Evolutionary conservation across 139 green algal species (phyloP), one percentile per base, ranked within the genome.

Genomic region (Closterium sp.): DNA sequence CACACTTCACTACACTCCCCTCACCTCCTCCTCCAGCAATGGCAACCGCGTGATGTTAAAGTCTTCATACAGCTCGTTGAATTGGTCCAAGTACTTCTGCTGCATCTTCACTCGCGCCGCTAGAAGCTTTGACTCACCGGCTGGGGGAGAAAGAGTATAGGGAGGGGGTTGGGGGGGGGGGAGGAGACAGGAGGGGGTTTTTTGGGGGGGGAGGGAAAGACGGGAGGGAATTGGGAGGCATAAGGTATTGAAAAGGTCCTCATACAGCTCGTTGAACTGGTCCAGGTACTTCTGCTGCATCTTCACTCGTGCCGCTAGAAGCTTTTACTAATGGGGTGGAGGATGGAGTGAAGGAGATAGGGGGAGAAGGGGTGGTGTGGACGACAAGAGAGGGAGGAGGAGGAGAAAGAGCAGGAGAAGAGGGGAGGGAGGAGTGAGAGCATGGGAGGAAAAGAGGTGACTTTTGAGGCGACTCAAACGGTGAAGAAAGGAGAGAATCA

Each of bases 21-120:
- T 4, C 4, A 55, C 36, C 36, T 55, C 36, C 36, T 55, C 97
- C 34, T 97, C 96, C 33, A 98, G 94, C 89, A 99, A 93, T 25
- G 98, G 98, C 92, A 98, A 93, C 91, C 91, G 90, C 4, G 89
- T 76, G 34, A 95, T 91, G 90, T 95, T 88, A 69, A 95, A 95
- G 92, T 99, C 98, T 89, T 98, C 98, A 91, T 99, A 99, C 86
- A 99, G 94, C 90, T 99, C 98, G 38, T 98, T 94, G 93, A 97
- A 99, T 32, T 95, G 93, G 33, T 92, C 83, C 34, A 97, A 92
- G 91, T 99, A 99, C 92, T 98, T 98, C 34, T 97, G 94, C 94
- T 99, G 97, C 97, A 99, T 99, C 84, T 95, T 95, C 84, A 98
- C 94, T 10, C 97, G 95, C 25, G 97, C 97, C 86, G 95, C 93